Conservation (phyloP, 1,284 basidiomycete genomes). For the Puccinia coronata region DNA sequence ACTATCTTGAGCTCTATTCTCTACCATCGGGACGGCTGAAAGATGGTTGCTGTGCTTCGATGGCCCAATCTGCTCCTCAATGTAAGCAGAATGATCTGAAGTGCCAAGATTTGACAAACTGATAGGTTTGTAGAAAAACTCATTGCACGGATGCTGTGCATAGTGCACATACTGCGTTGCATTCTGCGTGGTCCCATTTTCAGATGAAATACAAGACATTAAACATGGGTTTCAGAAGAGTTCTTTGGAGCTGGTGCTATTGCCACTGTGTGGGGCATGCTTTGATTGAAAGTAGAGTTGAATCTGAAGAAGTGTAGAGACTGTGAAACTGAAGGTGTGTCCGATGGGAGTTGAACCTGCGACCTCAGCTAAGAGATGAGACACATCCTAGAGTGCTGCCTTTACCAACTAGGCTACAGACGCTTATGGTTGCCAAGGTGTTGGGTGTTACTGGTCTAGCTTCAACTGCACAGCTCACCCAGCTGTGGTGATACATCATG, state of each 20-base stretch:
- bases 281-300: not conserved
- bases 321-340: too few relatives aligned
- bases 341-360: too few relatives aligned
- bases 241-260: slow-evolving; percentile 1
- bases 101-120: not conserved
- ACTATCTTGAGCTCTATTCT: not conserved
- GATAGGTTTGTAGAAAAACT: not conserved
- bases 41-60: not conserved
- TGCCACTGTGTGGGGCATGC: not conserved
- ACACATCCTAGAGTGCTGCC: too few relatives aligned
- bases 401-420: too few relatives aligned
- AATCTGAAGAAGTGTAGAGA: not conserved
- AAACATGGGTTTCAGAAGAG: not conserved
- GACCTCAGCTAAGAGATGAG: too few relatives aligned
- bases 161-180: not conserved
- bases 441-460: too few relatives aligned
- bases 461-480: too few relatives aligned
- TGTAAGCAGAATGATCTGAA: not conserved
- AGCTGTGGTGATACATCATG: too few relatives aligned
- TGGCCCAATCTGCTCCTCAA: slow-evolving; percentile 8
- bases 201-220: not conserved
- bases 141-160: slow-evolving; percentile 2
- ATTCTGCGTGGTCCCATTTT: not conserved
- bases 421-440: too few relatives aligned
- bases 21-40: not conserved